Base-by-base conservation (phyloP, 305 asterid genomes). In the Lippia alba region DNA sequence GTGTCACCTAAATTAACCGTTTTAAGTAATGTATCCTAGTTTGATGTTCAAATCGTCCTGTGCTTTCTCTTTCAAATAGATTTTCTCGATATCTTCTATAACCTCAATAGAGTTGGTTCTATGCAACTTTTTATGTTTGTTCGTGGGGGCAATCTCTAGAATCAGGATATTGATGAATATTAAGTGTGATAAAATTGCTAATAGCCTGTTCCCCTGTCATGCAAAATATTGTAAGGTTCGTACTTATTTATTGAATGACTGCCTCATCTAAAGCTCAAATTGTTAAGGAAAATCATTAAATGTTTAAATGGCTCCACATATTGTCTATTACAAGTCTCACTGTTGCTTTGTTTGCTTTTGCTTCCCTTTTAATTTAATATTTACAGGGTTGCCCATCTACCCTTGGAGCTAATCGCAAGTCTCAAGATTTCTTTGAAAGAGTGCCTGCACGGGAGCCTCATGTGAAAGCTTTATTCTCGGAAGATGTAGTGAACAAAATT, bases 311-410 rank as follows among this genome's bases (percentile, higher is more conserved):
- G 1, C 30, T 24, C 30, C 2, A 24, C 30, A 24, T 24, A 24
- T 24, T 24, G 3, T 24, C n/a, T 11, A 6, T 20, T 39, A 54
- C 20, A 54, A 33, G 9, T 54, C 48, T 8, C 7, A 39, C 49
- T 19, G 16, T 34, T 24, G 12, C 12, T 60, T 32, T 65, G 36
- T 64, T 17, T 60, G 33, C 24, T 59, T 60, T 56, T 81, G 56
- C 5, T 36, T 36, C 41, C 9, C 9, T 36, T 36, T 36, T 72
- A 60, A 67, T 66, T 65, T 69, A 6, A 32, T 58, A 57, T 54
- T 66, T 67, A 58, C 71, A 94, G 99, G 99, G 99, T 65, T 94
- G 99, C 74, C 99, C 99, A 7, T 80, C 97, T 76, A 94, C 99
- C 12, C 97, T 94, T 50, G 99, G 99, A 78, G 96, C 96, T 44